Evolutionary conservation across 441 rosid genomes (phyloP).

Genomic region (Cnidoscolus chayamansa): DNA sequence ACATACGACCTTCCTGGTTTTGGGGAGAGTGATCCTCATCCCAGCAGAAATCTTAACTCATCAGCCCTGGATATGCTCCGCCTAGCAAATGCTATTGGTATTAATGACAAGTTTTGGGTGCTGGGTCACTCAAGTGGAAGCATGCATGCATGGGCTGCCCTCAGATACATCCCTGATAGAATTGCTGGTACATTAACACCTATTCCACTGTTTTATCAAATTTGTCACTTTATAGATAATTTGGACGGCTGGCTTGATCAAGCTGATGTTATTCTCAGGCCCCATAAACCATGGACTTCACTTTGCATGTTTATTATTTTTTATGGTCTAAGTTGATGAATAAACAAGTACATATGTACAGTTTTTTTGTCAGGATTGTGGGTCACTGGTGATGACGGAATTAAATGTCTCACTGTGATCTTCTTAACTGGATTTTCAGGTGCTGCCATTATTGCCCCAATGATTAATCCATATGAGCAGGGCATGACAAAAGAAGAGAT

Average conservation of each 20-base stretch:
- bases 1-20: slow-evolving; percentile 83
- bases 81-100: slow-evolving; percentile 50
- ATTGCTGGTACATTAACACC: slow-evolving; percentile 46
- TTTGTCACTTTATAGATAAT: background rate
- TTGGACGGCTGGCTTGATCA: background rate
- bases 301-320: background rate
- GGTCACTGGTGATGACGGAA: background rate
- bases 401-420: slow-evolving; percentile 1
- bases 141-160: slow-evolving; percentile 78
- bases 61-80: slow-evolving; percentile 58
- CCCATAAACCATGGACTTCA: background rate
- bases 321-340: background rate
- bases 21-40: slow-evolving; percentile 80
- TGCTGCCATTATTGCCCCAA: slow-evolving; percentile 65
- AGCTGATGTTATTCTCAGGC: background rate
- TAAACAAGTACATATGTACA: background rate
- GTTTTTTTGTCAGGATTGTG: background rate
- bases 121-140: slow-evolving; percentile 65
- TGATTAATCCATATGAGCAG: slow-evolving; percentile 64
- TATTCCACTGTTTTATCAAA: slow-evolving; percentile 1
- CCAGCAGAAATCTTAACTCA: slow-evolving; percentile 53
- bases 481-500: slow-evolving; percentile 57
- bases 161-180: slow-evolving; percentile 60
- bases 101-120: slow-evolving; percentile 61
- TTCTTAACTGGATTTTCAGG: slow-evolving; percentile 42